These are phyloP conservation scores for Dactylellina parvicollis DNA, from an alignment of 2,329 filamentous ascomycete genomes.

Conservation along the genomic window DNA sequence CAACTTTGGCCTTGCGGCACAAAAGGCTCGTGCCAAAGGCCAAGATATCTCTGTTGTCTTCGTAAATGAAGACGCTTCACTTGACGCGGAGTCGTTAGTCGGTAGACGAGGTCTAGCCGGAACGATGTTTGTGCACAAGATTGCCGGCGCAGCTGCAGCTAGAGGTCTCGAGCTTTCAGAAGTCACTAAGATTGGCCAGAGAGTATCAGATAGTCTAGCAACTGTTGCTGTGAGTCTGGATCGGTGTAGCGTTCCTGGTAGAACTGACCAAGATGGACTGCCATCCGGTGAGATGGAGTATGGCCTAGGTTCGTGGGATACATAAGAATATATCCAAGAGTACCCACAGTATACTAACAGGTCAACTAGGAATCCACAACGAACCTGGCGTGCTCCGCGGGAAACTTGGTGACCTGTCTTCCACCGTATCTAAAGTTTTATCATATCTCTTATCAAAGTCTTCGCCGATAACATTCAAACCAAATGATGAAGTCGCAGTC, in stretches of 20 bases:
- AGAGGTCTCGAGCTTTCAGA: conserved; percentile 23
- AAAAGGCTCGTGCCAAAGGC: conserved; percentile 86
- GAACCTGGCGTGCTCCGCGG: conserved; percentile 69
- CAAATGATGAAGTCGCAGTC: conserved; percentile 72
- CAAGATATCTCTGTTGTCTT: conserved; percentile 87
- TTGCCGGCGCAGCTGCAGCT: conserved; percentile 39
- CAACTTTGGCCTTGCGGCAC: conserved; percentile 92
- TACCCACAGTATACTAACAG: not conserved
- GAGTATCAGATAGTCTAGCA: conserved; percentile 65
- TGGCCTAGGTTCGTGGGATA: conserved; percentile 70
- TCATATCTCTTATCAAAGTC: conserved; percentile 69
- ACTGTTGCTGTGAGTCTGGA: conserved; percentile 67
- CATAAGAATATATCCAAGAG: not conserved
- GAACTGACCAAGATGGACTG: conserved; percentile 59
- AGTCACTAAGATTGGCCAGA: conserved; percentile 58
- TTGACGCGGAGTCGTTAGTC: conserved; percentile 80
- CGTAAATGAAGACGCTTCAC: conserved; percentile 90
- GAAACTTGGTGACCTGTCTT: conserved; percentile 58
- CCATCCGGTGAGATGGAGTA: conserved; percentile 64
- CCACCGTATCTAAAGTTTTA: conserved; percentile 68
- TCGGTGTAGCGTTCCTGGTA: conserved; percentile 68
- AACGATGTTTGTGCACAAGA: conserved; percentile 72
- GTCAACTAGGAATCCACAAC: conserved; percentile 71
- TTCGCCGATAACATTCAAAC: conserved; percentile 63
- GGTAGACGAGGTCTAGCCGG: conserved; percentile 87